Evolutionary conservation across 345 rosid genomes (phyloP).

Genomic region (Lepidium sativum): DNA sequence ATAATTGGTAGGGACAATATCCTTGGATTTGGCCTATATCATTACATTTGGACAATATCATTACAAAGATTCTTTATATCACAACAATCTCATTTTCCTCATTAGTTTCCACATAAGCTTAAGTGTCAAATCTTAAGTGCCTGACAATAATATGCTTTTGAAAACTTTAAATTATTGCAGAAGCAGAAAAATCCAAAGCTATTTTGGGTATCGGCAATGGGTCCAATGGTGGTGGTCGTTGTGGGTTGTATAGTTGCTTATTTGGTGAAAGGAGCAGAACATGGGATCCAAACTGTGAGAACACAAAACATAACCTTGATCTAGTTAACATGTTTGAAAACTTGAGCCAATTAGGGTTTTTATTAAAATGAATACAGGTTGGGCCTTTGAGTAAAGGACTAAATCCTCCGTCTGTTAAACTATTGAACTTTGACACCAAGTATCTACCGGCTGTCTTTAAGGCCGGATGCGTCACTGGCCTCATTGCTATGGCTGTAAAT

Average conservation of each 20-base stretch:
- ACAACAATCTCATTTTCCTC: too few relatives aligned
- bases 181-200: slow-evolving; percentile 56
- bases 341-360: background rate
- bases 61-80: too few relatives aligned
- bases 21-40: too few relatives aligned
- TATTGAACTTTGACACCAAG: slow-evolving; percentile 45
- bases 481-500: slow-evolving; percentile 70
- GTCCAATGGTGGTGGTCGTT: slow-evolving; percentile 67
- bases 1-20: too few relatives aligned
- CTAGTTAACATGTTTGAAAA: background rate
- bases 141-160: background rate
- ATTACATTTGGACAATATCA: too few relatives aligned
- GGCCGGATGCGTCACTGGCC: slow-evolving; percentile 60
- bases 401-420: slow-evolving; percentile 53
- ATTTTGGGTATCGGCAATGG: slow-evolving; percentile 83
- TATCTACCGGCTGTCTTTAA: slow-evolving; percentile 46
- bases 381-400: slow-evolving; percentile 68
- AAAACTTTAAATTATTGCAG: slow-evolving; percentile 27
- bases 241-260: slow-evolving; percentile 63
- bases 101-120: background rate
- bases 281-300: slow-evolving; percentile 68
- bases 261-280: slow-evolving; percentile 41
- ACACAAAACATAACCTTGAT: background rate
- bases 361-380: slow-evolving; percentile 38
- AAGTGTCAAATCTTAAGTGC: background rate